A percentile compares a stretch with the other conserved stretches of the same genome.
Conservation (phyloP, 768 basidiomycete genomes). For the Roridomyces roridus region DNA sequence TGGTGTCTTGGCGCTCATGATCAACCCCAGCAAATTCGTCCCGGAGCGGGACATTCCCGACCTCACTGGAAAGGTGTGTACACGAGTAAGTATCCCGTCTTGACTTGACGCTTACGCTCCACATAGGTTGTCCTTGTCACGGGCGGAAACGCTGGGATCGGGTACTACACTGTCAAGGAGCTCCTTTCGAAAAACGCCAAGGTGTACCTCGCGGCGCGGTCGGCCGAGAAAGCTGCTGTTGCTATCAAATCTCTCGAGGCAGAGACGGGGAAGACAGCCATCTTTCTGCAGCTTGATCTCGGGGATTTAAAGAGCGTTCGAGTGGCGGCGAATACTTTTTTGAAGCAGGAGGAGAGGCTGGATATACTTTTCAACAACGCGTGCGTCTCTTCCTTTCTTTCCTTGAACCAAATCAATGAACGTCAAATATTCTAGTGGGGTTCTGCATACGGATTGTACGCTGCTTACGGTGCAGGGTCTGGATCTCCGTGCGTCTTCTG, state of each 20-base stretch:
- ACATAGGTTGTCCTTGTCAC: slow-evolving; percentile 42
- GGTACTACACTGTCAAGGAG: slow-evolving; percentile 44
- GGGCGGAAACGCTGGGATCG: no score
- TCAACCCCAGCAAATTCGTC: background rate
- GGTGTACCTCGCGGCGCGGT: slow-evolving; percentile 34
- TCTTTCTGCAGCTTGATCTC: slow-evolving; percentile 32
- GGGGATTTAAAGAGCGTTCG: no score
- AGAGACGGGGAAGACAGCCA: slow-evolving; percentile 29
- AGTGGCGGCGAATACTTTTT: slow-evolving; percentile 31
- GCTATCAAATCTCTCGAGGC: no score
- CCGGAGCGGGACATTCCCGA: slow-evolving; percentile 40
- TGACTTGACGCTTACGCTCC: background rate
- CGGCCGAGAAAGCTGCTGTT: slow-evolving; percentile 13
- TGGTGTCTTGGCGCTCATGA: background rate
- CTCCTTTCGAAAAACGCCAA: slow-evolving; percentile 33
- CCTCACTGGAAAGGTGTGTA: slow-evolving; percentile 37
- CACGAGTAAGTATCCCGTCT: no score
- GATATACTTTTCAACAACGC: slow-evolving; percentile 34
- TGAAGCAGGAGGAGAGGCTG: slow-evolving; percentile 19
- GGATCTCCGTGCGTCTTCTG: background rate
- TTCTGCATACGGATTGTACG: slow-evolving; percentile 28
- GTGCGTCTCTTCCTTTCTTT: no score
- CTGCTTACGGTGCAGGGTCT: slow-evolving; percentile 26
- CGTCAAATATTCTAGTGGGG: no score
- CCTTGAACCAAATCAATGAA: slow-evolving; percentile 3